Evolutionary conservation across 2,329 filamentous ascomycete genomes (phyloP), one percentile per base, ranked within the genome.

Genomic region (Aureobasidium sp.): DNA sequence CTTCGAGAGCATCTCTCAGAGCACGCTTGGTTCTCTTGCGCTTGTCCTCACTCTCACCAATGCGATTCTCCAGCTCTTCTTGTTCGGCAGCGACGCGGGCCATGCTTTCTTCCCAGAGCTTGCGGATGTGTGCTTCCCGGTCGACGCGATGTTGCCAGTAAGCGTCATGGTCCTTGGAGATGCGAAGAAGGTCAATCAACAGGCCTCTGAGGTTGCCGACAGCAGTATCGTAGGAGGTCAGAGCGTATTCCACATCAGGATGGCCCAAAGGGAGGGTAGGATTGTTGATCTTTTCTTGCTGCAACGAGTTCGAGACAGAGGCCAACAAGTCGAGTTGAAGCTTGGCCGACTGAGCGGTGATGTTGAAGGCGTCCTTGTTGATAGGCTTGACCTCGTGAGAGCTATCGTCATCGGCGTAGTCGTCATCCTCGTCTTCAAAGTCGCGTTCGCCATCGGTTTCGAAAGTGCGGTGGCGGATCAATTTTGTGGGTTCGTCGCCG

Each of bases 41-140:
- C 79, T 95, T 97, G 70, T 88, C 83, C 72, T 97, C 93, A 1
- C 91, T 89, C 73, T 96, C 89, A 46, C 89, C 90, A 63, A 96
- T 89, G 61, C 86, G 87, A 37, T 84, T 89, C 71, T 97, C 90
- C 1, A 99, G 81, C 55, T 91, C 84, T 74, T 97, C 94, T 68
- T 99, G 94, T 72, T 99, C 94, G 60, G 85, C 86, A 19, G 92
- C 94, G n/a, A 99, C 88, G 68, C 92, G 86, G 10, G 94, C 91
- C 94, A 99, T 96, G 74, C 92, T 97, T 69, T 99, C 94, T 74
- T 99, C 94, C 94, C 94, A 99, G 84, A 99, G 89, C 62, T 89
- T 87, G 38, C 94, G 85, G 75, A 97, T 87, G 70, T 96, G 90
- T 45, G 87, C 86, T 75, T 99, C 94, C 58, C 91, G 87, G 66